A percentile compares a stretch with the other conserved stretches of the same genome.
Conservation (phyloP, 495 filamentous ascomycete species). For the Aspergillus olivimuriae region DNA sequence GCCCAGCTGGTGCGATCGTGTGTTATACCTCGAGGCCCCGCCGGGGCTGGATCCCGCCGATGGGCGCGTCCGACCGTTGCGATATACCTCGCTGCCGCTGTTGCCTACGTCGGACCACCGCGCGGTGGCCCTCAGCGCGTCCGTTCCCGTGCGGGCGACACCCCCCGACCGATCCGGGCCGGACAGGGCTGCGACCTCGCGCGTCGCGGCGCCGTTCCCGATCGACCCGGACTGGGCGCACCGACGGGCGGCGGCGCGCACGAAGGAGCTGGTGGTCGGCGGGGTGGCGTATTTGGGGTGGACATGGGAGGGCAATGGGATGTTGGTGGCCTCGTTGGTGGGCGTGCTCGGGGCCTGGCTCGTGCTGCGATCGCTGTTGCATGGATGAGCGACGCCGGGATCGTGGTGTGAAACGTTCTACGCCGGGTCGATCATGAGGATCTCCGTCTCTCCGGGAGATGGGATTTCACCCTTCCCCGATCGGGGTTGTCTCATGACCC, state of each 20-base stretch:
- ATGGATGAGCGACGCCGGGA: conserved; percentile 3
- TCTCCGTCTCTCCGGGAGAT: conserved; percentile 1
- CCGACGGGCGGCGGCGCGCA: conserved; percentile 43
- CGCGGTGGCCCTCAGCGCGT: conserved; percentile 62
- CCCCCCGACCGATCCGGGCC: no score
- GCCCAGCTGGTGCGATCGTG: conserved; percentile 92
- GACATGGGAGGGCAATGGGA: conserved; percentile 55
- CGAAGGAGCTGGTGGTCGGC: conserved; percentile 54
- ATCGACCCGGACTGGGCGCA: conserved; percentile 47
- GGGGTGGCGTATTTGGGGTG: conserved; percentile 47
- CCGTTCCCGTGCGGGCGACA: conserved; percentile 45
- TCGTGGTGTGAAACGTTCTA: conserved; percentile 3
- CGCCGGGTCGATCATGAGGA: conserved; percentile 6
- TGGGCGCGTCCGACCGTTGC: conserved; percentile 37
- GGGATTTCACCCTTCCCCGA: no score
- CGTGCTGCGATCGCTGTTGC: conserved; percentile 31
- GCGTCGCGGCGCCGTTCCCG: conserved; percentile 42
- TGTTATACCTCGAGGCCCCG: conserved; percentile 68
- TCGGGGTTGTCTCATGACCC: no score
- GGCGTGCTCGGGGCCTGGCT: conserved; percentile 42
- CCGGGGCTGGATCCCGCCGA: conserved; percentile 34
- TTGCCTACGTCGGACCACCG: conserved; percentile 79
- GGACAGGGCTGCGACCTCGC: conserved; percentile 14
- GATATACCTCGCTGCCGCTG: conserved; percentile 69
- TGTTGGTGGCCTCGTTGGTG: conserved; percentile 38